phyloP scores from a whole-genome alignment of 345 rosid species.

The Hibiscus trionum region DNA sequence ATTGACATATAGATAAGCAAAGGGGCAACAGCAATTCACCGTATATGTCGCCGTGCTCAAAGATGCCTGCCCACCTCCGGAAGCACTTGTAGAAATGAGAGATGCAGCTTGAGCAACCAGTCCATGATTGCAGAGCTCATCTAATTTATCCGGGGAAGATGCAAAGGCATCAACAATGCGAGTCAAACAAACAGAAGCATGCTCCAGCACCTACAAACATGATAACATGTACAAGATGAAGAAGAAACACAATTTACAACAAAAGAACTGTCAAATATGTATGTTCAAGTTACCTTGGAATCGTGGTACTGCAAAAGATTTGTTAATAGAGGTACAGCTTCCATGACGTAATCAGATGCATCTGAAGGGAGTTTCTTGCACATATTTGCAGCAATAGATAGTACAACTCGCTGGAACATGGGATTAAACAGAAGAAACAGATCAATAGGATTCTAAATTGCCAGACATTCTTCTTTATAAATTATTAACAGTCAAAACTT shows the following conservation, averaged over 20 bases:
- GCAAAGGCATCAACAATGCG: slow-evolving; percentile 98
- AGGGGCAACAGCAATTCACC: slow-evolving; percentile 29
- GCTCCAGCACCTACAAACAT: slow-evolving; percentile 75
- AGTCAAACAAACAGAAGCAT: slow-evolving; percentile 94
- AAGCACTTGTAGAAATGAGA: slow-evolving; percentile 81
- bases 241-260: neutral
- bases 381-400: slow-evolving; percentile 98
- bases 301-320: slow-evolving; percentile 96
- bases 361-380: slow-evolving; percentile 99
- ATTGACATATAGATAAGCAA: slow-evolving; percentile 6
- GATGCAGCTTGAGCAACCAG: slow-evolving; percentile 93
- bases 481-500: neutral
- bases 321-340: slow-evolving; percentile 93
- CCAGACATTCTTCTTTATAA: neutral
- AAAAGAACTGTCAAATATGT: neutral
- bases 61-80: slow-evolving; percentile 95
- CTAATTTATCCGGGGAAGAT: slow-evolving; percentile 77
- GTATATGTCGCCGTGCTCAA: slow-evolving; percentile 85
- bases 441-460: neutral
- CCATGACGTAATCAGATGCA: slow-evolving; percentile 99
- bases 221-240: slow-evolving; percentile 9
- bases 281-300: slow-evolving; percentile 52
- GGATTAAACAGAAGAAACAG: neutral
- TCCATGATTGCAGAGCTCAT: slow-evolving; percentile 91
- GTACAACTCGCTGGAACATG: slow-evolving; percentile 70